A percentile compares a stretch with the other conserved stretches of the same genome.
These are phyloP conservation scores for Nannizzia gypsea DNA, from an alignment of 2,329 filamentous ascomycete species.

Conservation along the genomic window DNA sequence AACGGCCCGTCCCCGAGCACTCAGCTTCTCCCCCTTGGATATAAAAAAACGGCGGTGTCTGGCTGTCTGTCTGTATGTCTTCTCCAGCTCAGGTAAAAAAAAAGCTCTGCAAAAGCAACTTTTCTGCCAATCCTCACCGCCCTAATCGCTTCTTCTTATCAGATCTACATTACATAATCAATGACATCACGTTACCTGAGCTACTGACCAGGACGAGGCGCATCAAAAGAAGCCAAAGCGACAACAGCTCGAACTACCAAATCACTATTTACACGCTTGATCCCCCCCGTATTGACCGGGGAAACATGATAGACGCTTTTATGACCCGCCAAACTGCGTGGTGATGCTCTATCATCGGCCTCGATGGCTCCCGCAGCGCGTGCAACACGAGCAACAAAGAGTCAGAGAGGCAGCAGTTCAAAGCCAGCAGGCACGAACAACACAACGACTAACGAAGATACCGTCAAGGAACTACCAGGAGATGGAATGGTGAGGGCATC, in stretches of 20 bases:
- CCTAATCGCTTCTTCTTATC: background rate
- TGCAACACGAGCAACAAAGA: background rate
- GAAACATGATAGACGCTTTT: background rate
- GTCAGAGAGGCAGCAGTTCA: background rate
- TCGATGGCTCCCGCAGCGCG: constrained; percentile 31
- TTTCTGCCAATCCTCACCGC: constrained; percentile 2
- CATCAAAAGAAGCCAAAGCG: background rate
- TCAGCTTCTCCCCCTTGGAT: background rate
- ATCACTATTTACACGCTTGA: background rate
- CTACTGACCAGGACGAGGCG: constrained; percentile 2
- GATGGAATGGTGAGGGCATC: background rate
- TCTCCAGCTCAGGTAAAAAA: background rate
- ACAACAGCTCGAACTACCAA: background rate
- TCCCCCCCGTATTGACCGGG: background rate
- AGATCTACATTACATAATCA: background rate
- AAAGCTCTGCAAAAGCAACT: background rate
- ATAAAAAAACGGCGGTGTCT: background rate
- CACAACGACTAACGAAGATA: background rate
- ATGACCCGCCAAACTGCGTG: constrained; percentile 8
- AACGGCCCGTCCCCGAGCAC: background rate
- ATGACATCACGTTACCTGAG: constrained; percentile 14
- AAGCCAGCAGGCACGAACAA: background rate
- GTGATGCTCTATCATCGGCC: constrained; percentile 25
- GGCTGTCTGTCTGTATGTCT: background rate
- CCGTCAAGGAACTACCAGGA: background rate